Conservation (phyloP, 2,329 filamentous ascomycete genomes). For the Erysiphe pisi region DNA sequence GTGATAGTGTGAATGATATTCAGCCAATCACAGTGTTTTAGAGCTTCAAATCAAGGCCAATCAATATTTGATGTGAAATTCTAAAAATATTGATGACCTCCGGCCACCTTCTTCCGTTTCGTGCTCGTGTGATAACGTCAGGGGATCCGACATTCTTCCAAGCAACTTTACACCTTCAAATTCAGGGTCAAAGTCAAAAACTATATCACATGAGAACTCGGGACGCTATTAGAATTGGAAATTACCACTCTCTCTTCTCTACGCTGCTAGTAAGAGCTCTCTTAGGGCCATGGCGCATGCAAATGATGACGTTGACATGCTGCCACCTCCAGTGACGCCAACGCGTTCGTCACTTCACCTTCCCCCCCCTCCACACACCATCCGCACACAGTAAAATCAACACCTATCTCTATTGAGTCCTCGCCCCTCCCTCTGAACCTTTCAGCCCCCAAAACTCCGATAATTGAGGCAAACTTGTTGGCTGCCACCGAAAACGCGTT, state of each 20-base stretch:
- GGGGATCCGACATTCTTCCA: too few relatives aligned
- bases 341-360: background rate
- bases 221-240: too few relatives aligned
- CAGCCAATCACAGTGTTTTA: too few relatives aligned
- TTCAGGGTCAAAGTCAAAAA: too few relatives aligned
- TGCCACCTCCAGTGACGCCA: constrained; percentile 5
- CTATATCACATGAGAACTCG: too few relatives aligned
- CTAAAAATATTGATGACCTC: too few relatives aligned
- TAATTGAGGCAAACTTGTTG: background rate
- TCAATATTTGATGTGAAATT: too few relatives aligned
- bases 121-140: too few relatives aligned
- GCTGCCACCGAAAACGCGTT: background rate
- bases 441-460: background rate
- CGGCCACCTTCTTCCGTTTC: too few relatives aligned
- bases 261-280: background rate
- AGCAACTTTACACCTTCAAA: too few relatives aligned
- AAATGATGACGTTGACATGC: constrained; percentile 1
- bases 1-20: too few relatives aligned
- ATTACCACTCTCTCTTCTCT: background rate
- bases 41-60: too few relatives aligned
- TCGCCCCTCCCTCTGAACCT: background rate
- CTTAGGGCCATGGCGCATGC: background rate
- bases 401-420: background rate
- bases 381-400: background rate
- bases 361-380: background rate